Evolutionary conservation across 2,329 filamentous ascomycete genomes (phyloP), one percentile per base, ranked within the genome.

Genomic region (Aureobasidium sp.): DNA sequence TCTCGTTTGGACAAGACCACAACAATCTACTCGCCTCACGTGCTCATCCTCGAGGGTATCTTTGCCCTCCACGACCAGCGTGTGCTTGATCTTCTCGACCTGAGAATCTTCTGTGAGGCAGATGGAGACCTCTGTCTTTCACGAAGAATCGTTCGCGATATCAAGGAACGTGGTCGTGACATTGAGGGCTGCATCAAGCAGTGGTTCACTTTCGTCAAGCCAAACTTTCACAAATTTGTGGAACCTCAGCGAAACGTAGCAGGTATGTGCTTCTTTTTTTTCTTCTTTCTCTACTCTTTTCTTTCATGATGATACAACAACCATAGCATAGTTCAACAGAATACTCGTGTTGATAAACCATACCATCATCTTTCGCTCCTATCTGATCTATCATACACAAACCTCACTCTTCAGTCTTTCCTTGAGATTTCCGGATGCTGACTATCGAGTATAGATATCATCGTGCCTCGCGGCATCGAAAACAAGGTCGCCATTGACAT

Each of bases 101-200:
- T 97, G 79, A 95, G 62, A 88, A 95, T 99, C 59, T 99, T 96
- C 73, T 95, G 94, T 64, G 94, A 97, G 75, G 95, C 94, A 44
- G 94, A 99, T 74, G 87, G 89, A 65, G 94, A 99, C 74, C 89
- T 95, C 1, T 99, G 94, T 72, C 81, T 99, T 52, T 93, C 92
- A 29, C 82, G 93, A 75, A 82, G 93, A 83, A 85, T 95, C 67
- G 79, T 91, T 41, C 88, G 94, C 70, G 94, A 99, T 76, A 90
- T 97, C 25, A 85, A 85, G 68, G 90, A 96, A 69, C 86, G 94
- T 70, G 93, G 90, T 3, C 84, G 94, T 71, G 93, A 96, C 70
- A 89, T 97, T 62, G 89, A 97, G 72, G 94, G 94, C 44, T 93
- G 92, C 70, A 92, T 99, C 74, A 97, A 97, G 75, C 94, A 99